These are phyloP conservation scores for Miamiensis avidus DNA, from an alignment of 169 alveolate species.

Conservation along the genomic window DNA sequence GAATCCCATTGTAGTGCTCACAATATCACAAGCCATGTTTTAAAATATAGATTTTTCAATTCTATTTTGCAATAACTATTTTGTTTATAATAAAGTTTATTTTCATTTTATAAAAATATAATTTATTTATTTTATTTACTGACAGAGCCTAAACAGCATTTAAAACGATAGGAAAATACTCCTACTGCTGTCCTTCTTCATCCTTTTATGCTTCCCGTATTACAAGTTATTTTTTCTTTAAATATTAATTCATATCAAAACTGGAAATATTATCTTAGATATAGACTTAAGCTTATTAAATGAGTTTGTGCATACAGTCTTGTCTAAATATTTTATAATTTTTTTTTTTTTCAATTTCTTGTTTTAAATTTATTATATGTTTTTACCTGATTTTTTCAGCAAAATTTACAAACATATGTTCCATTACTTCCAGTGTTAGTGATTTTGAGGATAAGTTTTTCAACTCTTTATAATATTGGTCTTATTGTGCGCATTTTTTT, in stretches of 20 bases:
- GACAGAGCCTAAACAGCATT: neutral
- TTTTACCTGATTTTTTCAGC: neutral
- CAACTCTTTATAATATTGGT: neutral
- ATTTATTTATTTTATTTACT: neutral
- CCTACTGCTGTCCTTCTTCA: neutral
- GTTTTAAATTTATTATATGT: neutral
- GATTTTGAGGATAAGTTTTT: neutral
- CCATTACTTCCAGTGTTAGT: neutral
- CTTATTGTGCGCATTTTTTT: neutral
- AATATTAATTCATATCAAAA: constrained; percentile 7
- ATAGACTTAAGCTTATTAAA: neutral
- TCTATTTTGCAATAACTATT: neutral
- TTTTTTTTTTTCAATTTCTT: neutral
- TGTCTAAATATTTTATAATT: constrained; percentile 1
- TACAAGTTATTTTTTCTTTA: neutral
- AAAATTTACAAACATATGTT: neutral
- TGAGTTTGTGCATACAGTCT: constrained; percentile 1
- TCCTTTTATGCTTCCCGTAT: neutral
- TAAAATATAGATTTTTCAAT: constrained; percentile 8
- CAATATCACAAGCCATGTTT: constrained; percentile 23
- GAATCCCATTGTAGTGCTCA: constrained; percentile 7
- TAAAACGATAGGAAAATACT: neutral
- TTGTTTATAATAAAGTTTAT: no score
- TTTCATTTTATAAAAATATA: no score
- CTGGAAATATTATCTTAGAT: constrained; percentile 3